Evolutionary conservation across 2,329 filamentous ascomycete genomes (phyloP).

Genomic region (Fusarium albidum): DNA sequence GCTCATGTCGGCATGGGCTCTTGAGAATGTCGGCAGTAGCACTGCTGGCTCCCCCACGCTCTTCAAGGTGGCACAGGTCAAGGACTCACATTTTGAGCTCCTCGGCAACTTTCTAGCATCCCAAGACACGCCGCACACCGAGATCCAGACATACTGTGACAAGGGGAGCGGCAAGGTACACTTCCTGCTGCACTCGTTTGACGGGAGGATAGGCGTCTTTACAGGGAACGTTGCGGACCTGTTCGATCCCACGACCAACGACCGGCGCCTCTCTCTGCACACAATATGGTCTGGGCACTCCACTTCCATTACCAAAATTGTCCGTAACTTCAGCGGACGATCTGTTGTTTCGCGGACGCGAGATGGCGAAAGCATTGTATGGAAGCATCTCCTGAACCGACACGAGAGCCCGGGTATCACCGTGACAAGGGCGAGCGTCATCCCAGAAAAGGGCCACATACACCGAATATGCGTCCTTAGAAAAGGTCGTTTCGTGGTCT

Average conservation of each 20-base stretch:
- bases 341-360: conserved; percentile 83
- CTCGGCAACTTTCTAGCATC: conserved; percentile 45
- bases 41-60: conserved; percentile 70
- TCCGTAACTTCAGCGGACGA: conserved; percentile 82
- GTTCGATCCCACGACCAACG: conserved; percentile 74
- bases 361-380: conserved; percentile 81
- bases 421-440: conserved; percentile 72
- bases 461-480: conserved; percentile 81
- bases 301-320: conserved; percentile 81
- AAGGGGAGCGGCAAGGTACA: conserved; percentile 70
- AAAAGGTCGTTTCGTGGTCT: conserved; percentile 82
- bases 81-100: conserved; percentile 62
- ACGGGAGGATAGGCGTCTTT: conserved; percentile 84
- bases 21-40: conserved; percentile 85
- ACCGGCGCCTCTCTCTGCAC: conserved; percentile 67
- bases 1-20: conserved; percentile 89
- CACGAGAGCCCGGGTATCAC: conserved; percentile 50
- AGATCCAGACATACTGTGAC: conserved; percentile 78
- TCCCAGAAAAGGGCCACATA: conserved; percentile 75
- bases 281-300: conserved; percentile 87
- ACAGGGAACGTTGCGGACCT: conserved; percentile 80
- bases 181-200: conserved; percentile 83
- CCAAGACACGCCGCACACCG: conserved; percentile 59
- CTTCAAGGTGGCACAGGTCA: conserved; percentile 87
- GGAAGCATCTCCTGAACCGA: conserved; percentile 69